These are phyloP conservation scores for Epichloe aotearoae DNA, from an alignment of 2,329 filamentous ascomycete genomes.

Conservation along the genomic window DNA sequence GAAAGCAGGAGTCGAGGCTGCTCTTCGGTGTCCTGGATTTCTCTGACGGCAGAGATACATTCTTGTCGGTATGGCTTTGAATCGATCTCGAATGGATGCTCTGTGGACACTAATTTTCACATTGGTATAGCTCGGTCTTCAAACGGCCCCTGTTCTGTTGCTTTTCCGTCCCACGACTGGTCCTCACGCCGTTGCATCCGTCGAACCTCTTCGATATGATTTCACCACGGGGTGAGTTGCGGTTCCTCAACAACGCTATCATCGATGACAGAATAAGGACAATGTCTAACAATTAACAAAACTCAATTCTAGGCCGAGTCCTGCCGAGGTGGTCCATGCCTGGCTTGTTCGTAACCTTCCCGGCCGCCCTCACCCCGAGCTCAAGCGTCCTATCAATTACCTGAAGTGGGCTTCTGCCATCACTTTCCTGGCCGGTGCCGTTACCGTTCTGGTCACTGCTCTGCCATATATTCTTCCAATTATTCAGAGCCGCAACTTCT, in stretches of 20 bases:
- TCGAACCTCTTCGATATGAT: constrained; percentile 66
- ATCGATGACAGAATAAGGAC: background rate
- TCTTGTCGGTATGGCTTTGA: constrained; percentile 57
- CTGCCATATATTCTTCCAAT: constrained; percentile 71
- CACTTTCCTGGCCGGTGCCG: constrained; percentile 53
- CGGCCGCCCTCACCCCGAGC: constrained; percentile 61
- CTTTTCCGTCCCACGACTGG: constrained; percentile 78
- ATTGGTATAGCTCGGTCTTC: constrained; percentile 60
- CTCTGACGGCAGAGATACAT: constrained; percentile 65
- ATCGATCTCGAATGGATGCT: background rate
- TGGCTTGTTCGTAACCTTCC: constrained; percentile 73
- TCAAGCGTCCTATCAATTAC: constrained; percentile 82
- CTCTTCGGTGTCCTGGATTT: constrained; percentile 85
- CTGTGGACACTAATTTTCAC: background rate
- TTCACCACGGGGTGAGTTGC: constrained; percentile 61
- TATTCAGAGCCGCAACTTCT: constrained; percentile 81
- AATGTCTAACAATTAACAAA: background rate
- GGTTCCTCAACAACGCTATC: no score
- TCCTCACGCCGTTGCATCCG: constrained; percentile 57
- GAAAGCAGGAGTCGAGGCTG: constrained; percentile 55
- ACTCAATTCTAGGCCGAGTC: constrained; percentile 42
- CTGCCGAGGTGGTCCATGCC: constrained; percentile 62
- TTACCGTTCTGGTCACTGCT: constrained; percentile 57
- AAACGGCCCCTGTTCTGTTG: constrained; percentile 85
- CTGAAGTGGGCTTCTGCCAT: constrained; percentile 55